phyloP scores from a whole-genome alignment of 2,329 filamentous ascomycete species.

The Coniochaeta pulveracea region DNA sequence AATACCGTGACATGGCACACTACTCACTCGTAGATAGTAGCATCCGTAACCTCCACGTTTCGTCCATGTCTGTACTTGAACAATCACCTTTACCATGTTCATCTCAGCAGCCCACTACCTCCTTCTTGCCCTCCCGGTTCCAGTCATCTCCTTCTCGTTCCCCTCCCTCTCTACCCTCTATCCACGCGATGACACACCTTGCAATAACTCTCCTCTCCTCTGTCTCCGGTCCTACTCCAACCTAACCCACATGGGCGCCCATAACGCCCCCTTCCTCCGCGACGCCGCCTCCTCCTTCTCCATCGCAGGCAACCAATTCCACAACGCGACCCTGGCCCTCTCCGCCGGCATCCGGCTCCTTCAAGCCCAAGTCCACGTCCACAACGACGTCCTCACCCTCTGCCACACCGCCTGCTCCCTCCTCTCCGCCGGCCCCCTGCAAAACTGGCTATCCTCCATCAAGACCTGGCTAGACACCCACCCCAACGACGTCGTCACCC shows the following conservation, averaged over 20 bases:
- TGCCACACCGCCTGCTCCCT: slow-evolving; percentile 60
- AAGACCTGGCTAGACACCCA: slow-evolving; percentile 59
- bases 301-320: slow-evolving; percentile 61
- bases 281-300: slow-evolving; percentile 50
- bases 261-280: slow-evolving; percentile 62
- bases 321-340: slow-evolving; percentile 60
- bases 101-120: too few relatives aligned
- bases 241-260: slow-evolving; percentile 68
- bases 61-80: too few relatives aligned
- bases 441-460: slow-evolving; percentile 52
- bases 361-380: slow-evolving; percentile 59
- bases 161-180: too few relatives aligned
- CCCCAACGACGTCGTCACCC: slow-evolving; percentile 63
- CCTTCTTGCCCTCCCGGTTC: too few relatives aligned
- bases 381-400: slow-evolving; percentile 46
- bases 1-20: too few relatives aligned
- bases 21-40: too few relatives aligned
- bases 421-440: slow-evolving; percentile 56
- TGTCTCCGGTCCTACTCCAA: slow-evolving; percentile 63
- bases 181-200: too few relatives aligned
- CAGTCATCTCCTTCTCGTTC: too few relatives aligned
- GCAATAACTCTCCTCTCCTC: slow-evolving; percentile 72
- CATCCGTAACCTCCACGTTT: too few relatives aligned
- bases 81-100: too few relatives aligned
- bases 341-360: slow-evolving; percentile 61